These are phyloP conservation scores for Wickerhamiella lipophila DNA, from an alignment of 805 yeast genomes.

Conservation along the genomic window DNA sequence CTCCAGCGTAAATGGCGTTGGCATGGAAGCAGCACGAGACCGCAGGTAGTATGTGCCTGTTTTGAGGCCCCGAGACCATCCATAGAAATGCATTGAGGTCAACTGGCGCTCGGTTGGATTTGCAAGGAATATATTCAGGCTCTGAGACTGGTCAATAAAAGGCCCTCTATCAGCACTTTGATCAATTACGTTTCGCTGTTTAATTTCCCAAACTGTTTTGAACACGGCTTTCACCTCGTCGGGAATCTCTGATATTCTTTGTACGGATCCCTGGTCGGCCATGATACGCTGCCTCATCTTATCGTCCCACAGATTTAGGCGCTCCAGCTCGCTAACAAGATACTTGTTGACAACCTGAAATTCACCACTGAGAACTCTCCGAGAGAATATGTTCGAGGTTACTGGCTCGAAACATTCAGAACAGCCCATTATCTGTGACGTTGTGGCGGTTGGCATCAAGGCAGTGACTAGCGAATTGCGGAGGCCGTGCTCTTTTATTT, in stretches of 20 bases:
- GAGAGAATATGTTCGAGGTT: conserved; percentile 75
- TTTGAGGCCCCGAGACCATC: conserved; percentile 93
- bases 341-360: conserved; percentile 80
- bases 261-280: conserved; percentile 71
- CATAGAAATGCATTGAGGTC: conserved; percentile 94
- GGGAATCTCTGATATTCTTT: conserved; percentile 58
- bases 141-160: conserved; percentile 78
- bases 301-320: conserved; percentile 66
- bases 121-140: conserved; percentile 72
- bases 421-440: conserved; percentile 85
- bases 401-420: conserved; percentile 91
- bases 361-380: conserved; percentile 85
- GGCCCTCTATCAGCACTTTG: conserved; percentile 68
- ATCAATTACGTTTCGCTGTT: conserved; percentile 67
- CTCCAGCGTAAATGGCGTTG: conserved; percentile 75
- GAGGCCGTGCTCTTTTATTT: conserved; percentile 48
- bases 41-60: conserved; percentile 95
- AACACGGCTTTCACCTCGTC: conserved; percentile 52
- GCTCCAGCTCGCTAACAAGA: conserved; percentile 62
- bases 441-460: conserved; percentile 96
- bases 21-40: conserved; percentile 91
- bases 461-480: conserved; percentile 80
- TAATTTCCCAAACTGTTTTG: conserved; percentile 89
- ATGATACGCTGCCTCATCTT: conserved; percentile 61
- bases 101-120: conserved; percentile 87